phyloP scores from a whole-genome alignment of 2,329 filamentous ascomycete genomes.

The Aspergillus eucalypticola region DNA sequence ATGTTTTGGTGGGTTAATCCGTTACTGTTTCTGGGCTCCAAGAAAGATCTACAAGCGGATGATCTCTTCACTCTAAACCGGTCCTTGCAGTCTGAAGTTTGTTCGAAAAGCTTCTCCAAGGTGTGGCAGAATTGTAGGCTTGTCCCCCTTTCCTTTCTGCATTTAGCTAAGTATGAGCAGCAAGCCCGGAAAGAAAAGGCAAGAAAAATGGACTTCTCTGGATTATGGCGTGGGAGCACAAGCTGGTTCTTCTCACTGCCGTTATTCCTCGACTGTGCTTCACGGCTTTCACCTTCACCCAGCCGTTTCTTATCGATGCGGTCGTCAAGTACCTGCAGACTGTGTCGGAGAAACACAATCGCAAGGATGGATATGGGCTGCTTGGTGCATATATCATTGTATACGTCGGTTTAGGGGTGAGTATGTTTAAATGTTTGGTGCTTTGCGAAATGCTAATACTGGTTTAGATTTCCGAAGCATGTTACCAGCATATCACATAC shows the following conservation, averaged over 20 bases:
- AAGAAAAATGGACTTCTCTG: not conserved
- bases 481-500: slow-evolving; percentile 28
- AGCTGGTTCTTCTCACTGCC: slow-evolving; percentile 6
- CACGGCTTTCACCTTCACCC: slow-evolving; percentile 20
- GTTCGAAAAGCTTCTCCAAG: not conserved
- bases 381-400: not conserved
- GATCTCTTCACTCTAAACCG: not conserved
- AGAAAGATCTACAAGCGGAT: not conserved
- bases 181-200: not conserved
- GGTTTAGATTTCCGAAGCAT: slow-evolving; percentile 25
- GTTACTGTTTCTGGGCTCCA: not conserved
- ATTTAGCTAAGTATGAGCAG: not conserved
- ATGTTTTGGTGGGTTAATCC: not conserved
- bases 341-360: not conserved
- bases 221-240: not conserved
- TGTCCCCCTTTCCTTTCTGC: too few species aligned
- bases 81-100: not conserved
- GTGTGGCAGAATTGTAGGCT: not conserved
- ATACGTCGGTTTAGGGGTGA: not conserved
- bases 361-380: not conserved
- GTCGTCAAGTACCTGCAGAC: not conserved
- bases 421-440: not conserved
- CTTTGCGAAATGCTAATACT: not conserved
- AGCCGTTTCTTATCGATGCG: slow-evolving; percentile 22
- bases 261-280: slow-evolving; percentile 20